Percentiles rank a stretch among this genome's conserved stretches.
Conservation (phyloP, 805 yeast species). For the Candida silvatica region DNA sequence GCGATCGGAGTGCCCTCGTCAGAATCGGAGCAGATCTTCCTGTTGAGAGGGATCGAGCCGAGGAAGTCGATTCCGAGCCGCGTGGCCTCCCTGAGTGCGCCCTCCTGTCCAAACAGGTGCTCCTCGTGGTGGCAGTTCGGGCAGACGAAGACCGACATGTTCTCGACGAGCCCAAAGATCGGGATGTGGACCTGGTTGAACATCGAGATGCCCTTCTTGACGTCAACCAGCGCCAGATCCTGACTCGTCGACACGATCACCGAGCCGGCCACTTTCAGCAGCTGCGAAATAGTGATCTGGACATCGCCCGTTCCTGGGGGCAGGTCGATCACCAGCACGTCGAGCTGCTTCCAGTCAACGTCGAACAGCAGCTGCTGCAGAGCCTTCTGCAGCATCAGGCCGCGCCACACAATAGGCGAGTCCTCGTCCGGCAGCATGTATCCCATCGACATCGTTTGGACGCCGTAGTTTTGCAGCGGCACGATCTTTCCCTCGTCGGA, state of each 20-base stretch:
- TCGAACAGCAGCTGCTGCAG: conserved; percentile 77
- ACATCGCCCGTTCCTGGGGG: conserved; percentile 93
- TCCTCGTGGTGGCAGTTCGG: conserved; percentile 69
- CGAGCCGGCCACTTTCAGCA: conserved; percentile 68
- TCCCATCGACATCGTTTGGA: conserved; percentile 88
- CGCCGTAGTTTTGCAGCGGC: conserved; percentile 67
- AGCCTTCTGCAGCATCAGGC: conserved; percentile 81
- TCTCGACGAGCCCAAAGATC: conserved; percentile 67
- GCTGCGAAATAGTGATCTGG: conserved; percentile 76
- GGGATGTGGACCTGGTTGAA: conserved; percentile 66
- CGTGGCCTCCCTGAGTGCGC: conserved; percentile 42
- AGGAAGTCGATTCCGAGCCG: conserved; percentile 40
- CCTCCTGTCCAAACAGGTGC: conserved; percentile 67
- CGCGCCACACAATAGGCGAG: conserved; percentile 78
- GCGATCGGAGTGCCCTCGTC: conserved; percentile 63
- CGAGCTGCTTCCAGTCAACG: conserved; percentile 64
- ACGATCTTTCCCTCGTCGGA: conserved; percentile 42
- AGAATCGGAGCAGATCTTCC: conserved; percentile 47
- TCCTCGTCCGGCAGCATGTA: conserved; percentile 58
- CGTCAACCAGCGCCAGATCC: conserved; percentile 76
- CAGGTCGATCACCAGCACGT: conserved; percentile 69
- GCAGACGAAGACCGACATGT: conserved; percentile 72
- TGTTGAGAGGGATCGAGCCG: conserved; percentile 62
- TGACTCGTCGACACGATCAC: conserved; percentile 82
- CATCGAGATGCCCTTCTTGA: conserved; percentile 73